Percentiles rank a stretch among this genome's conserved stretches.
These are phyloP conservation scores for Sclerotinia trifoliorum DNA, from an alignment of 2,329 filamentous ascomycete genomes.

Conservation along the genomic window DNA sequence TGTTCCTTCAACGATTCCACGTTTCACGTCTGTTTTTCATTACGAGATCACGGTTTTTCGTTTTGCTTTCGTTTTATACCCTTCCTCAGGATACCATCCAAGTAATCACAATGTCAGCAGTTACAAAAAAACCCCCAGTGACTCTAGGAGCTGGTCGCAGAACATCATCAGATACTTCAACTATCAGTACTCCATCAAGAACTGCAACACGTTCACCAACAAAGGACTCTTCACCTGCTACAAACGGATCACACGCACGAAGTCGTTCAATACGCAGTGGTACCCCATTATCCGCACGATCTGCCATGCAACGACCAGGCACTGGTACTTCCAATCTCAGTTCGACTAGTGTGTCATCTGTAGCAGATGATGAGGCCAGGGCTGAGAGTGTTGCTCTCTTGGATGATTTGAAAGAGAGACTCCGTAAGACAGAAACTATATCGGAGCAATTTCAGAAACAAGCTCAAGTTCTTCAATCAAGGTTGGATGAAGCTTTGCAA, in stretches of 20 bases:
- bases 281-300: constrained; percentile 71
- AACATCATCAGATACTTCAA: constrained; percentile 37
- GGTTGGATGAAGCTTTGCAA: constrained; percentile 78
- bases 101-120: constrained; percentile 43
- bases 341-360: constrained; percentile 41
- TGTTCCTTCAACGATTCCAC: neutral
- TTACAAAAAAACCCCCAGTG: constrained; percentile 44
- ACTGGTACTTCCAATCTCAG: constrained; percentile 39
- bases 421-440: constrained; percentile 74
- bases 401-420: constrained; percentile 79
- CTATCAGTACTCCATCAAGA: constrained; percentile 19
- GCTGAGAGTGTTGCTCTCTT: constrained; percentile 77
- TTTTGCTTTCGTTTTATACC: neutral
- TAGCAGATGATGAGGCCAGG: constrained; percentile 68
- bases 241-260: constrained; percentile 46
- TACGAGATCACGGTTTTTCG: neutral
- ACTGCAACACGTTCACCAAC: constrained; percentile 34
- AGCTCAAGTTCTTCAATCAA: constrained; percentile 76
- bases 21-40: constrained; percentile 10
- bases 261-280: constrained; percentile 64
- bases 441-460: constrained; percentile 83
- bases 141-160: constrained; percentile 31
- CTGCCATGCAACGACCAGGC: constrained; percentile 60
- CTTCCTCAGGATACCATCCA: neutral
- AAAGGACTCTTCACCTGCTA: constrained; percentile 32